These are phyloP conservation scores for Talaromyces sp. DNA, from an alignment of 2,329 filamentous ascomycete species.

Conservation along the genomic window DNA sequence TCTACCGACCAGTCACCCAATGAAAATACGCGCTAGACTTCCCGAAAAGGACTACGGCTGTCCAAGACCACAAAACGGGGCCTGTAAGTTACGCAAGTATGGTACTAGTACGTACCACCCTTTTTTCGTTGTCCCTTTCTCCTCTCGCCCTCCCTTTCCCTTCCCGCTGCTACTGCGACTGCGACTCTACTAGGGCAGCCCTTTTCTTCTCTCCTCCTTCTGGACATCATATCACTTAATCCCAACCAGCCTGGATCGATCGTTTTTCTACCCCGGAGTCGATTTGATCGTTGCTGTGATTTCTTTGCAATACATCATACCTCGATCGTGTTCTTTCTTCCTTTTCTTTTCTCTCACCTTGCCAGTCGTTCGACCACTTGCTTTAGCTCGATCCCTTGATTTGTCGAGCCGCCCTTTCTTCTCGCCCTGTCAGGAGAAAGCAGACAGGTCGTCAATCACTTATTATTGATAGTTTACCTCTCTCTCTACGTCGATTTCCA, in stretches of 20 bases:
- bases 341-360: neutral
- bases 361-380: neutral
- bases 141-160: neutral
- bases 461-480: neutral
- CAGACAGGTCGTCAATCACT: neutral
- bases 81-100: conserved; percentile 4
- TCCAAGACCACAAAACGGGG: neutral
- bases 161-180: neutral
- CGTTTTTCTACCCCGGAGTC: conserved; percentile 6
- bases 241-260: neutral
- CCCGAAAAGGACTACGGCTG: conserved; percentile 3
- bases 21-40: neutral
- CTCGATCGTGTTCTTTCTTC: neutral
- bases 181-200: neutral
- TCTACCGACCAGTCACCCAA: neutral
- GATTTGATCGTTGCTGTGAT: conserved; percentile 1
- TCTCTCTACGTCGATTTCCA: neutral
- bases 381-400: conserved; percentile 1
- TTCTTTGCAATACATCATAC: neutral
- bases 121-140: conserved; percentile 1
- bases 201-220: conserved; percentile 4
- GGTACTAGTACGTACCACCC: conserved; percentile 4
- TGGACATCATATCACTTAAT: neutral
- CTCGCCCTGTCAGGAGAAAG: neutral
- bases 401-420: neutral